Evolutionary conservation across 768 basidiomycete genomes (phyloP), one percentile per base, ranked within the genome.

Genomic region (Hysterangium stoloniferum): DNA sequence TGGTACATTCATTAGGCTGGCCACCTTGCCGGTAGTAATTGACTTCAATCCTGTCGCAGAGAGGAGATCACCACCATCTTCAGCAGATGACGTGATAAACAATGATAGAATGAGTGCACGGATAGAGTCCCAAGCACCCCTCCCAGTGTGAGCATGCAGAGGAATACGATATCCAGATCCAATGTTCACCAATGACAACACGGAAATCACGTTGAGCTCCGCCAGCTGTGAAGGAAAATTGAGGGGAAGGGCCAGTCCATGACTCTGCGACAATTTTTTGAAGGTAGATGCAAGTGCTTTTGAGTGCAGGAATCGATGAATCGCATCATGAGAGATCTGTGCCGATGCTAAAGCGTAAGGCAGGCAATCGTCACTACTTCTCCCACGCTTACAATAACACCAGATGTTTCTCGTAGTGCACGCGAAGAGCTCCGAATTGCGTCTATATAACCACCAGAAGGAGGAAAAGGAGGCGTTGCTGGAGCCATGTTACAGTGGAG

Each of bases 91-190:
- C 24, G 78, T 73, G 55, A 93, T 71, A 65, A 83, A 89, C 56
- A 89, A 66, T 12, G 80, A 75, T 58, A 91, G 79, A 27, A 78
- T 71, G 45, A 94, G 75, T 2, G 80, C 82, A 45, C 84, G 76
- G 59, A 92, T 86, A 49, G 78, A 80, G 64, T 93, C 86, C 76
- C 82, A 91, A 54, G 88, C 87, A 19, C 90, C 89, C 35, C 87
- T 79, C 12, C 82, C 79, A 2, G 84, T 84, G 50, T 79, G 77
- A 12, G 67, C 65, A 63, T 87, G 88, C 33, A 94, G 73, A 4
- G 83, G 78, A 4, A 73, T 70, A 22, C 87, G 84, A 64, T 86
- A 93, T 31, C 86, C 86, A 1, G 86, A 87, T 4, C 76, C 86
- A 62, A 93, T 88, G 63, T 92, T 92, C 29, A 95, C 73, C 13